Base-by-base conservation (phyloP, 148 eudicot genomes). In the Vaccinium corymbosum region DNA sequence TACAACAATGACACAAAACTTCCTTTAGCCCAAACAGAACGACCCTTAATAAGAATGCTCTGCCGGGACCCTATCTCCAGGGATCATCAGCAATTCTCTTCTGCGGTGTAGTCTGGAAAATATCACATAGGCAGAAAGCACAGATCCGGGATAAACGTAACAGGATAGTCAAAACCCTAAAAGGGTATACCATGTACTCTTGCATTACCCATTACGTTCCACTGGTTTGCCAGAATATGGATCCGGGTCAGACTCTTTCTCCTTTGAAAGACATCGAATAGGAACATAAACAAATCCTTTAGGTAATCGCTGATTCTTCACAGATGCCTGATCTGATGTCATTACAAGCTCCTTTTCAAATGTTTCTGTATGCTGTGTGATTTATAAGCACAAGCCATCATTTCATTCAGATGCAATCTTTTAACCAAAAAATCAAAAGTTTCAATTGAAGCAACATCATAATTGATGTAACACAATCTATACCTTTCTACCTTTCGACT, bases 271-370 rank as follows among this genome's bases (percentile, higher is more conserved):
- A 83, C 91, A 86, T 85, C 91, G 89, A 46, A 92, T 87, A 61
- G 98, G 95, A 88, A 94, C 98, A 86, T 96, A 94, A 52, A 93
- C 91, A 80, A 88, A 94, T 83, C 97, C 98, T 87, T 96, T 96
- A 1, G 97, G 98, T 73, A 92, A 87, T 78, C 94, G 90, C 76
- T 91, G 93, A 86, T 96, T 96, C 90, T 89, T 94, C 93, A 89
- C 82, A 35, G 93, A 90, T 78, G 97, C 98, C 89, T 94, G 95
- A 86, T 94, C 98, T 62, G 98, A 93, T 59, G 97, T 95, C 98
- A 94, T 95, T 80, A 93, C 81, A 81, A 95, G 91, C 93, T 94
- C 97, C 80, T 91, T 96, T 86, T 88, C 97, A 79, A 93, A 90
- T 32, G 97, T 90, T 82, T 91, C 94, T 46, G 83, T 83, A 88